phyloP scores from a whole-genome alignment of 176 grass and related monocot genomes.

The Musa acuminata region DNA sequence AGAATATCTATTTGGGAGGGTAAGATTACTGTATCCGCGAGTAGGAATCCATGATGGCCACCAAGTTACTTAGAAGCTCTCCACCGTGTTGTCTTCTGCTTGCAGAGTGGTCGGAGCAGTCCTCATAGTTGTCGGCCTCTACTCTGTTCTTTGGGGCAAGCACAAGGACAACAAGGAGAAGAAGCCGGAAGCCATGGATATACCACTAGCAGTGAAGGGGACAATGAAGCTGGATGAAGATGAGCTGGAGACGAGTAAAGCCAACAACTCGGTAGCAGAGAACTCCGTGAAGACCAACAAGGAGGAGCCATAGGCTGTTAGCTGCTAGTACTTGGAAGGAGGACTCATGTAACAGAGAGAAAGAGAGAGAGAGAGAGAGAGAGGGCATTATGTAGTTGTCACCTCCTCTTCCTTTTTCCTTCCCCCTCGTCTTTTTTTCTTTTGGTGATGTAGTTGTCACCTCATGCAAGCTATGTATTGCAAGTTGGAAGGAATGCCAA shows the following conservation, averaged over 20 bases:
- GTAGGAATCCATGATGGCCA: too few relatives aligned
- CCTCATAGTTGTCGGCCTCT: conserved; percentile 78
- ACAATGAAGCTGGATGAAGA: conserved; percentile 59
- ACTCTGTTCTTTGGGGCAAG: conserved; percentile 93
- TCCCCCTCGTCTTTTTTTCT: too few relatives aligned
- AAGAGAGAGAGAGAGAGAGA: conserved; percentile 7
- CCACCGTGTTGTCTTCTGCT: background rate
- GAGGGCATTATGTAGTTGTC: background rate
- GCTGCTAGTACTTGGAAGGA: background rate
- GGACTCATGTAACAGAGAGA: conserved; percentile 26
- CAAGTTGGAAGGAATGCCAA: too few relatives aligned
- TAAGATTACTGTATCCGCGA: conserved; percentile 10
- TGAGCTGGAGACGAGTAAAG: conserved; percentile 54
- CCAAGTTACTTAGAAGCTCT: too few relatives aligned
- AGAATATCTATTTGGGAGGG: conserved; percentile 94
- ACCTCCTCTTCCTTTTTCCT: too few relatives aligned
- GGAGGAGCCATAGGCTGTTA: conserved; percentile 22
- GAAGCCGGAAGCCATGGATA: conserved; percentile 37
- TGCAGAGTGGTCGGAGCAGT: conserved; percentile 61
- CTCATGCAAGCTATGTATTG: too few relatives aligned
- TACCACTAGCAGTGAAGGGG: conserved; percentile 62
- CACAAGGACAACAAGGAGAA: conserved; percentile 76
- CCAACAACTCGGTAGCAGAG: conserved; percentile 44
- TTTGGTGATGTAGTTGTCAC: too few relatives aligned
- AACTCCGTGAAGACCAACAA: conserved; percentile 34